Base-by-base conservation (phyloP, 225 moss, liverwort and hornwort genomes). In the Polytrichum commune region DNA sequence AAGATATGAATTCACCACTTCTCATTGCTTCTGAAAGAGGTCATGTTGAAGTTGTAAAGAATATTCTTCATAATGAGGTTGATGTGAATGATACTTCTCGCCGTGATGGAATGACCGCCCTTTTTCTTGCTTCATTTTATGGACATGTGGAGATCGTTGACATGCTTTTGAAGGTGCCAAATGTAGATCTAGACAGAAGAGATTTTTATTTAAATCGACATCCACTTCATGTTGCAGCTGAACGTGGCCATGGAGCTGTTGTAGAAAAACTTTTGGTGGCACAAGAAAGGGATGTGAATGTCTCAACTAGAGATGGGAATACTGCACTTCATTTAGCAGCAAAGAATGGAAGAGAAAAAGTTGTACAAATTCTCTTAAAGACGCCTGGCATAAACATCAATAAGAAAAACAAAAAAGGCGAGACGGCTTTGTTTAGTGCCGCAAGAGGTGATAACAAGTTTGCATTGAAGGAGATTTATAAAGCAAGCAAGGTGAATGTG, bases 171-270 rank as follows among this genome's bases (percentile, higher is more conserved):
- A 66, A 66, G 19, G 66, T 9, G 2, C 35, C 30, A 20, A 38
- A 38, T 66, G 66, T 46, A 20, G 25, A 66, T 38, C 30, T 22
- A 46, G 7, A 38, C 7, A 25, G 20, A 32, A 13, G 19, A 66
- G 32, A 32, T 24, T 29, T 29, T 6, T n/a, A 32, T n/a, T 46
- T 4, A 13, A 46, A 46, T 46, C 46, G 46, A 46, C 19, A n/a
- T 66, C 66, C 66, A n/a, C 66, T 66, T 66, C 66, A 66, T 38
- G 25, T 66, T 66, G 66, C 66, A 20, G 66, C 66, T 7, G 32
- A 38, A 5, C 19, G 1, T 8, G 66, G 66, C 35, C 66, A 66
- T 33, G 33, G 1, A 19, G 35, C 18, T 1, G 8, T 66, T 3
- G 66, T 66, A 19, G 35, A 24, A 19, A 66, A 66, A 38, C 19